A percentile compares a stretch with the other conserved stretches of the same genome.
These are phyloP conservation scores for Trypanosoma theileri DNA, from an alignment of 208 protist species.

Conservation along the genomic window DNA sequence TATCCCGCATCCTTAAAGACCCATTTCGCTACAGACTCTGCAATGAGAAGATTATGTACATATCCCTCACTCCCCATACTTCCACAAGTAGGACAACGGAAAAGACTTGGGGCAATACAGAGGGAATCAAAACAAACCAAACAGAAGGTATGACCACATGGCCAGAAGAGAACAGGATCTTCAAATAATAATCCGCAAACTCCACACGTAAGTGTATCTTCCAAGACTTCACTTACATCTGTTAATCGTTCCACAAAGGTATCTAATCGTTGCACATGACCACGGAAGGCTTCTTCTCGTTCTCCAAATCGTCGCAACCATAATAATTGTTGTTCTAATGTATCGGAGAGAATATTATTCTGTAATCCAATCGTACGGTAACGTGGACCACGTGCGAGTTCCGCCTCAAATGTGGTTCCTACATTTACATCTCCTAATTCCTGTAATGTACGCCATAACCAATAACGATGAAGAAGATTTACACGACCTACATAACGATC, in stretches of 20 bases:
- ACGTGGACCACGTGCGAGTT: constrained; percentile 75
- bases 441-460: constrained; percentile 82
- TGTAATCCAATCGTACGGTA: constrained; percentile 82
- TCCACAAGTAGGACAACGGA: constrained; percentile 79
- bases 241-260: constrained; percentile 75
- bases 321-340: constrained; percentile 70
- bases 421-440: constrained; percentile 79
- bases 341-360: constrained; percentile 81
- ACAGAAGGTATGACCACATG: constrained; percentile 86
- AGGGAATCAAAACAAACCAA: constrained; percentile 75
- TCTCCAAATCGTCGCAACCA: constrained; percentile 67
- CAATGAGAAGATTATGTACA: constrained; percentile 79
- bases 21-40: constrained; percentile 86
- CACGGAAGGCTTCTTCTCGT: constrained; percentile 60
- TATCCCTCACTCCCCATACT: constrained; percentile 88
- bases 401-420: constrained; percentile 73
- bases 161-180: constrained; percentile 84
- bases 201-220: constrained; percentile 69
- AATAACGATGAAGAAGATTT: constrained; percentile 81
- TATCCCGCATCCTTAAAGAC: constrained; percentile 90
- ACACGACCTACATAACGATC: constrained; percentile 72
- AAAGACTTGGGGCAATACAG: constrained; percentile 80
- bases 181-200: constrained; percentile 83
- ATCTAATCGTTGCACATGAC: constrained; percentile 66
- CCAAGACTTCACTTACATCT: constrained; percentile 81